phyloP scores from a whole-genome alignment of 1,139 yeast species.

The Scheffersomyces parashehatae region DNA sequence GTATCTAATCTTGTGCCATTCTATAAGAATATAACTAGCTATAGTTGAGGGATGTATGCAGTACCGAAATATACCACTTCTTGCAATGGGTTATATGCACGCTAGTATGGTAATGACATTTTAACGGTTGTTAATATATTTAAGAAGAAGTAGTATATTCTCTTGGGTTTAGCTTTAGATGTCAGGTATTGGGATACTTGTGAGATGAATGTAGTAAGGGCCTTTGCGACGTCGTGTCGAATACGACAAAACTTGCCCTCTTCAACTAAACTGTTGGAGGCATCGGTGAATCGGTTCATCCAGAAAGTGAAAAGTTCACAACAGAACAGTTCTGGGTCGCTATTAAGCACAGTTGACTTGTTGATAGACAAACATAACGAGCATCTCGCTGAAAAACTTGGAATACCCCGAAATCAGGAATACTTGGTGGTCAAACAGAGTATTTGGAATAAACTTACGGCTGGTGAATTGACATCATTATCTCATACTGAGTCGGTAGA shows the following conservation, averaged over 20 bases:
- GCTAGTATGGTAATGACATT: too few relatives aligned
- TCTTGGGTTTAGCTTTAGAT: too few relatives aligned
- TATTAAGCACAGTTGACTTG: slow-evolving; percentile 2
- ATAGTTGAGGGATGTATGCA: too few relatives aligned
- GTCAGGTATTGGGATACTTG: too few relatives aligned
- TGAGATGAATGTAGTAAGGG: too few relatives aligned
- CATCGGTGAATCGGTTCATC: background rate
- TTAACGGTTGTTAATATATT: too few relatives aligned
- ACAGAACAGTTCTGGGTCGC: background rate
- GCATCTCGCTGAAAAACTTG: background rate
- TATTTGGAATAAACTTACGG: slow-evolving; percentile 1
- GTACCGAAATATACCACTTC: too few relatives aligned
- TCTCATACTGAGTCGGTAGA: background rate
- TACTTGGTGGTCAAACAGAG: background rate
- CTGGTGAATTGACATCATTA: slow-evolving; percentile 2
- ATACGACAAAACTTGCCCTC: background rate
- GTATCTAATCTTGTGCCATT: too few relatives aligned
- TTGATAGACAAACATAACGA: slow-evolving; percentile 3
- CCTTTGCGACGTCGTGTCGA: background rate
- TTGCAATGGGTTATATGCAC: too few relatives aligned
- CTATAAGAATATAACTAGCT: too few relatives aligned
- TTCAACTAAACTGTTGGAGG: background rate
- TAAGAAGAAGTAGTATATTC: too few relatives aligned
- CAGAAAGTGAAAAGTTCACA: background rate
- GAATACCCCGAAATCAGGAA: background rate